Evolutionary conservation across 208 protist genomes (phyloP).

Genomic region (Herpetomonas muscarum): DNA sequence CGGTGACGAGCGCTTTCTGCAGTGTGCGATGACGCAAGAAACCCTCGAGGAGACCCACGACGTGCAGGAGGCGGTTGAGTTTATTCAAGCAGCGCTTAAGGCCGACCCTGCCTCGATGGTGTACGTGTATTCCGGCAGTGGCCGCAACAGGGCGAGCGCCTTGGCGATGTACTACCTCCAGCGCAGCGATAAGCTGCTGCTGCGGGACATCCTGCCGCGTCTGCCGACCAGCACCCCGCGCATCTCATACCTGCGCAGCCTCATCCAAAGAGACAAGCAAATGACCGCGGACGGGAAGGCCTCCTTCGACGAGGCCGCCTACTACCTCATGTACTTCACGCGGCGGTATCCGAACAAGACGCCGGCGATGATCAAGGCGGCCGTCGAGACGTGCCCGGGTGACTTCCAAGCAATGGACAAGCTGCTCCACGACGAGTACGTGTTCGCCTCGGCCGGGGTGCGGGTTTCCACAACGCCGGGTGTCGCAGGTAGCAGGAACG

Average conservation of each 20-base stretch:
- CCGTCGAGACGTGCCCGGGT: conserved; percentile 17
- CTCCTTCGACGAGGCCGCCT: conserved; percentile 14
- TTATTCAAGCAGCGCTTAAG: conserved; percentile 5
- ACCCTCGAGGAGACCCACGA: neutral
- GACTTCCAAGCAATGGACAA: conserved; percentile 19
- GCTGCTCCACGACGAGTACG: conserved; percentile 18
- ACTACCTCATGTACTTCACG: conserved; percentile 19
- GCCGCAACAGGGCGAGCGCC: conserved; percentile 23
- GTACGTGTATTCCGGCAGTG: conserved; percentile 25
- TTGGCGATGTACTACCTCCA: conserved; percentile 22
- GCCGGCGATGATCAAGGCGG: conserved; percentile 12
- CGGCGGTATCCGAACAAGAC: conserved; percentile 17
- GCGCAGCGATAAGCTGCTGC: conserved; percentile 13
- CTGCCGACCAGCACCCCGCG: conserved; percentile 23
- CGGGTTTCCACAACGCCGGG: neutral
- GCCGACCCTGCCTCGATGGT: conserved; percentile 12
- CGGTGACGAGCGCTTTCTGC: conserved; percentile 6
- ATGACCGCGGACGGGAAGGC: neutral
- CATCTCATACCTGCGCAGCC: conserved; percentile 15
- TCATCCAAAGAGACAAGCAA: conserved; percentile 15
- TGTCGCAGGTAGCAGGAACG: neutral
- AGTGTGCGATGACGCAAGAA: neutral
- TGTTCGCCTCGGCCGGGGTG: conserved; percentile 6
- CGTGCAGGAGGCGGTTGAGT: conserved; percentile 6
- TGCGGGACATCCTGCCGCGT: conserved; percentile 13